Percentiles rank a stretch among this genome's conserved stretches.
These are phyloP conservation scores for Pezicula neosporulosa DNA, from an alignment of 2,329 filamentous ascomycete species.

Conservation along the genomic window DNA sequence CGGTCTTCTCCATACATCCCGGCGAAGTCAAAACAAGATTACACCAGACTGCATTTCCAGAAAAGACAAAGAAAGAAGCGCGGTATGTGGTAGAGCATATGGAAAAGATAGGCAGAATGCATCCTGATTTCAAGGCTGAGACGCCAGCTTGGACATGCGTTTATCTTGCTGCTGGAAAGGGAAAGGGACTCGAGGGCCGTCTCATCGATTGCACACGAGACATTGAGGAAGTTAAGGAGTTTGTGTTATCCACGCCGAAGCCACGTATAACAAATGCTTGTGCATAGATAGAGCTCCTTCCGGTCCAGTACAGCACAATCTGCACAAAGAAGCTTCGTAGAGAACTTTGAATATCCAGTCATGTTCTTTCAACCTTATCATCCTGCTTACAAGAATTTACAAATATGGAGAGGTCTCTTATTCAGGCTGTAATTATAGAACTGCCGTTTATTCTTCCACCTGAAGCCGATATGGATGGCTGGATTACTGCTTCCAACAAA, in stretches of 20 bases:
- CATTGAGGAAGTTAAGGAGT: slow-evolving; percentile 14
- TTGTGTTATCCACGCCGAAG: slow-evolving; percentile 5
- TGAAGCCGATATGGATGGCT: slow-evolving; percentile 1
- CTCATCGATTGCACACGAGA: slow-evolving; percentile 16
- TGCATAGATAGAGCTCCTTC: background rate
- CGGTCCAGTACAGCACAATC: too few relatives aligned
- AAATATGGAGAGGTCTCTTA: too few relatives aligned
- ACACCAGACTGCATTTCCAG: slow-evolving; percentile 13
- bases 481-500: slow-evolving; percentile 8
- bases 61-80: slow-evolving; percentile 15
- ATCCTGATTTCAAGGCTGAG: slow-evolving; percentile 13
- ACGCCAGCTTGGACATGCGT: slow-evolving; percentile 17
- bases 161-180: slow-evolving; percentile 15
- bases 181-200: slow-evolving; percentile 7
- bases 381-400: too few relatives aligned
- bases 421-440: too few relatives aligned
- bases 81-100: slow-evolving; percentile 16
- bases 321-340: too few relatives aligned
- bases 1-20: slow-evolving; percentile 16
- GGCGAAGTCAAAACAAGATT: slow-evolving; percentile 14
- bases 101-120: slow-evolving; percentile 9
- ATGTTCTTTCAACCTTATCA: too few relatives aligned
- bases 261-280: slow-evolving; percentile 15
- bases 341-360: too few relatives aligned
- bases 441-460: too few relatives aligned